These are phyloP conservation scores for Halophytophthora polymorphica DNA, from an alignment of 352 stramenopile genomes.

Conservation along the genomic window DNA sequence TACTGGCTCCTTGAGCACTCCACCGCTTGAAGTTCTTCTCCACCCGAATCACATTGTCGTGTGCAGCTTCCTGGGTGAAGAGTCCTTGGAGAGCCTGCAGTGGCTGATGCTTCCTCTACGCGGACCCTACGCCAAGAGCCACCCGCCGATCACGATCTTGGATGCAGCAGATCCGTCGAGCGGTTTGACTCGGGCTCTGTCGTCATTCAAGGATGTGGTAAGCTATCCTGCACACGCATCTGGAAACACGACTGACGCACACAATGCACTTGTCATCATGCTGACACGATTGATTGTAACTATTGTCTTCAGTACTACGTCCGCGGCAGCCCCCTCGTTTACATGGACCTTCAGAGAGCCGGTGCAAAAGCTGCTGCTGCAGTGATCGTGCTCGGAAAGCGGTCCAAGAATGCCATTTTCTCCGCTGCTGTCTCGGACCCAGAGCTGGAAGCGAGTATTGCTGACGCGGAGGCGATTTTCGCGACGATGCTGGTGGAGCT, in stretches of 20 bases:
- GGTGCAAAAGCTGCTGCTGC: slow-evolving; percentile 73
- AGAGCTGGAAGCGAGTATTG: slow-evolving; percentile 69
- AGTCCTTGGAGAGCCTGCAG: slow-evolving; percentile 67
- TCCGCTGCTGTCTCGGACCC: slow-evolving; percentile 26
- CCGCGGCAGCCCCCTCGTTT: slow-evolving; percentile 70
- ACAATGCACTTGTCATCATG: not conserved
- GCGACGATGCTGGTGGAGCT: slow-evolving; percentile 84
- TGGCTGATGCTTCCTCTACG: slow-evolving; percentile 77
- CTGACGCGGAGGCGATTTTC: slow-evolving; percentile 82
- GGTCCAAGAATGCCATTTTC: slow-evolving; percentile 35
- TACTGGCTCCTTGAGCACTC: slow-evolving; percentile 34
- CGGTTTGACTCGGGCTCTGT: slow-evolving; percentile 44
- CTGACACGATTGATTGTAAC: not conserved
- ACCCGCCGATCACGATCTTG: slow-evolving; percentile 79
- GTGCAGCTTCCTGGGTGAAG: slow-evolving; percentile 81
- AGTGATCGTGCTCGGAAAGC: slow-evolving; percentile 81
- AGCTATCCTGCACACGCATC: slow-evolving; percentile 7
- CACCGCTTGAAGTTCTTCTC: slow-evolving; percentile 56
- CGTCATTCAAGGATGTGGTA: slow-evolving; percentile 69
- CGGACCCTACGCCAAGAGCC: slow-evolving; percentile 36
- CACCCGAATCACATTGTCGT: slow-evolving; percentile 73
- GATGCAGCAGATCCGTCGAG: slow-evolving; percentile 59
- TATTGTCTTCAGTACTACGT: slow-evolving; percentile 64
- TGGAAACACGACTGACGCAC: too few relatives aligned
- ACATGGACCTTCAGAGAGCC: slow-evolving; percentile 74